phyloP scores from a whole-genome alignment of 345 rosid genomes.

The Lepidium didymum region DNA sequence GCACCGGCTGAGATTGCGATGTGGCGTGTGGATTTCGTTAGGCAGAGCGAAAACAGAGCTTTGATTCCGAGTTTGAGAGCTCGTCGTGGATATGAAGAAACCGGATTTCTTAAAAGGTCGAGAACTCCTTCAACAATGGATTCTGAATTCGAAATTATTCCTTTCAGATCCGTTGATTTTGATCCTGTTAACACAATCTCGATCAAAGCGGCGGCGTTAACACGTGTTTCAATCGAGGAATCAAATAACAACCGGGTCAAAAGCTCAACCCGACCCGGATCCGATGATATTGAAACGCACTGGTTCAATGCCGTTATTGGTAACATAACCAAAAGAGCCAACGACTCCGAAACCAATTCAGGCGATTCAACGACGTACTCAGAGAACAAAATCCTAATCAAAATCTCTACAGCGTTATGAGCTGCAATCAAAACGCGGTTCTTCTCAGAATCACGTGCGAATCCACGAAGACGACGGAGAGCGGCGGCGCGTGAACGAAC shows the following conservation, averaged over 20 bases:
- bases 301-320: constrained; percentile 52
- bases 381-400: constrained; percentile 40
- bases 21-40: constrained; percentile 58
- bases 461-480: constrained; percentile 65
- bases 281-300: constrained; percentile 42
- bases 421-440: constrained; percentile 63
- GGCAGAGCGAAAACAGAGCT: constrained; percentile 68
- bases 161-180: constrained; percentile 50
- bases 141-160: constrained; percentile 38
- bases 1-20: constrained; percentile 70
- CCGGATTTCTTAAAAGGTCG: constrained; percentile 39
- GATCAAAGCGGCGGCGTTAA: constrained; percentile 67
- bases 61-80: constrained; percentile 64
- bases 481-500: constrained; percentile 53
- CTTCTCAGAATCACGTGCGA: constrained; percentile 85
- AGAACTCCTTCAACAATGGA: constrained; percentile 64
- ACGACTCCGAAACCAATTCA: constrained; percentile 53
- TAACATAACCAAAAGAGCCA: constrained; percentile 57
- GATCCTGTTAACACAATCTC: constrained; percentile 64
- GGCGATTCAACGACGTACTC: constrained; percentile 11
- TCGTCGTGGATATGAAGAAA: constrained; percentile 44
- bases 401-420: constrained; percentile 37
- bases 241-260: constrained; percentile 51
- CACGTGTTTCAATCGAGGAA: constrained; percentile 53
- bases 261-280: constrained; percentile 33